Evolutionary conservation across 2,329 filamentous ascomycete genomes (phyloP), one percentile per base, ranked within the genome.

Genomic region (Cercospora sp.): DNA sequence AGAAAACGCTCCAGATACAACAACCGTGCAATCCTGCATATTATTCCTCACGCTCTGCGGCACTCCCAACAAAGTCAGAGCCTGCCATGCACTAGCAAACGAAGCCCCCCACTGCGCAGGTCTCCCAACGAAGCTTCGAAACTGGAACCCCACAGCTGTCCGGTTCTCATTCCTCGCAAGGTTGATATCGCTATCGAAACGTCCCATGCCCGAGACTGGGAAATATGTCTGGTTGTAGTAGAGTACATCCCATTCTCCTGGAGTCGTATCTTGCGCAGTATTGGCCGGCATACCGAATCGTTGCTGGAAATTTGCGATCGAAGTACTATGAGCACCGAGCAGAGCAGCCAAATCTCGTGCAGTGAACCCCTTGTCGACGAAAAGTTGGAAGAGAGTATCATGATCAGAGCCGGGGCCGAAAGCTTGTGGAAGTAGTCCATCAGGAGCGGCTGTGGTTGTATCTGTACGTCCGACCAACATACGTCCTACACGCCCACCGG

Each of bases 261-360:
- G 82, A 0, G 85, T 86, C 5, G 79, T 78, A 71, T 87, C 85
- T 67, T 85, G 81, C 0, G 83, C 71, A 5, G 76, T 74, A 59
- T 79, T 80, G 10, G 78, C 75, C 3, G 73, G 71, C 13, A 75
- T 68, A 2, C 73, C 73, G 53, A 73, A 70, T 30, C 60, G 28
- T 51, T 65, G 61, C 31, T 75, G 66, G n/a, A 79, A 75, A 64
- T 78, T 80, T 71, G 87, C 85, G 69, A 79, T 81, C 7, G 83
- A 81, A 7, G 81, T 78, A 3, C 82, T 82, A 74, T 88, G 86
- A 0, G 86, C 85, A 63, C 86, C 86, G 2, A 88, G 72, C 1
- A 88, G 81, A 1, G 86, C 85, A 2, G 84, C 82, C 3, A 88
- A 80, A 63, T 86, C 85, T 30, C 77, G 75, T 1, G 84, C 76